A percentile compares a stretch with the other conserved stretches of the same genome.
phyloP scores from a whole-genome alignment of 2,329 filamentous ascomycete species.

The Mollisiaceae sp. region DNA sequence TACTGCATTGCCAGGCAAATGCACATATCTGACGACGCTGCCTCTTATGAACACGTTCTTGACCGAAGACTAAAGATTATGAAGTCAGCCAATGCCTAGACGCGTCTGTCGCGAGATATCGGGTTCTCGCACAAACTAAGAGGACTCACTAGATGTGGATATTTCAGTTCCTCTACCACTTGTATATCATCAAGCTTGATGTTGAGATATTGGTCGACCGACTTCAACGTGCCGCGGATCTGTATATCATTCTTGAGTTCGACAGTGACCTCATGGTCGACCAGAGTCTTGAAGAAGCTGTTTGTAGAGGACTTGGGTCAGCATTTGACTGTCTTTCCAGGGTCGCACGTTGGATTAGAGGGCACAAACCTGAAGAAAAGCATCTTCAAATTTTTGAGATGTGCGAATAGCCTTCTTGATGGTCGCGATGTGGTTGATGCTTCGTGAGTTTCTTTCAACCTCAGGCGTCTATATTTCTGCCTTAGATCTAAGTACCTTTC shows the following conservation, averaged over 20 bases:
- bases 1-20: slow-evolving; percentile 69
- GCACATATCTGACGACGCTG: slow-evolving; percentile 76
- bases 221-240: slow-evolving; percentile 93
- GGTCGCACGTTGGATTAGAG: background rate
- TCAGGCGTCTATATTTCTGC: slow-evolving; percentile 13
- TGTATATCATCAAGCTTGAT: slow-evolving; percentile 97
- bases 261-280: slow-evolving; percentile 95
- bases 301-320: slow-evolving; percentile 15
- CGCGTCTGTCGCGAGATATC: too few species aligned
- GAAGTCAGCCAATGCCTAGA: slow-evolving; percentile 22
- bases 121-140: background rate
- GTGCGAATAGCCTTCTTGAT: slow-evolving; percentile 5
- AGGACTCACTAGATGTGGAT: slow-evolving; percentile 80
- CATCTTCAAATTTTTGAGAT: slow-evolving; percentile 40
- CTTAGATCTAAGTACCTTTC: slow-evolving; percentile 1
- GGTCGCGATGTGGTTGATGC: slow-evolving; percentile 12
- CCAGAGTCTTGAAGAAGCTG: slow-evolving; percentile 98
- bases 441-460: background rate
- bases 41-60: slow-evolving; percentile 80
- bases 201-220: slow-evolving; percentile 98
- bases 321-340: slow-evolving; percentile 10
- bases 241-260: slow-evolving; percentile 99
- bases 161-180: slow-evolving; percentile 91
- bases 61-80: slow-evolving; percentile 61
- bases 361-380: slow-evolving; percentile 46